phyloP scores from a whole-genome alignment of 192 early-diverging fungal genomes.

The Phlyctochytrium planicorne region DNA sequence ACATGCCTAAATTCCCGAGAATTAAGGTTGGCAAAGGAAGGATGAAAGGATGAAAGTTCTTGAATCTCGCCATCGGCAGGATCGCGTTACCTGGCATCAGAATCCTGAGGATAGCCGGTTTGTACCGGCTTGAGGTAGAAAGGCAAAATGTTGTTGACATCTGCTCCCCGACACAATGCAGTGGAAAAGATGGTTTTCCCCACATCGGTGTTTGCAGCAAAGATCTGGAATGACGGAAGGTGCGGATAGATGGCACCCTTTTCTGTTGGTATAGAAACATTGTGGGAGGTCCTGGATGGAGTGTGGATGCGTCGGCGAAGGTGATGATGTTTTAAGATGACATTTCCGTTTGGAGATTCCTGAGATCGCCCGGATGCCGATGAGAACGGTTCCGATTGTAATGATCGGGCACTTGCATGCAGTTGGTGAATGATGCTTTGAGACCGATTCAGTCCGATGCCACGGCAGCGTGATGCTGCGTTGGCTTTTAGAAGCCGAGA shows the following conservation, averaged over 20 bases:
- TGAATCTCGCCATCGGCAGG: conserved; percentile 73
- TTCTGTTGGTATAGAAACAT: no score
- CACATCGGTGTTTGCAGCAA: conserved; percentile 79
- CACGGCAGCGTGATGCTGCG: no score
- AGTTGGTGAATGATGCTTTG: no score
- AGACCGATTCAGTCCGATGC: no score
- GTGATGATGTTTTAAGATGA: no score
- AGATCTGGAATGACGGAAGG: conserved; percentile 46
- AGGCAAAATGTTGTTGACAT: neutral
- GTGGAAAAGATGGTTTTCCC: conserved; percentile 79
- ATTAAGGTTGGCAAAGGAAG: neutral
- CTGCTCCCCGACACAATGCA: conserved; percentile 62
- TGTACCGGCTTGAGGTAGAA: conserved; percentile 81
- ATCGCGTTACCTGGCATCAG: conserved; percentile 70
- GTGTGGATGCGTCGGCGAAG: no score
- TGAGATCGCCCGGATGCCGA: no score
- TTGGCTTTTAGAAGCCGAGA: no score
- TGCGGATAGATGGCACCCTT: conserved; percentile 4
- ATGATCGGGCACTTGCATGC: no score
- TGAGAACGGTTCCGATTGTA: no score
- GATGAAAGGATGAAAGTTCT: conserved; percentile 17
- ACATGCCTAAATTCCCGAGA: conserved; percentile 40
- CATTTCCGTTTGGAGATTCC: no score
- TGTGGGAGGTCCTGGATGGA: no score
- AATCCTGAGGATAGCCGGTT: conserved; percentile 77